Evolutionary conservation across 129 eudicot species (phyloP), one percentile per base, ranked within the genome.

Genomic region (Cynara cardunculus): DNA sequence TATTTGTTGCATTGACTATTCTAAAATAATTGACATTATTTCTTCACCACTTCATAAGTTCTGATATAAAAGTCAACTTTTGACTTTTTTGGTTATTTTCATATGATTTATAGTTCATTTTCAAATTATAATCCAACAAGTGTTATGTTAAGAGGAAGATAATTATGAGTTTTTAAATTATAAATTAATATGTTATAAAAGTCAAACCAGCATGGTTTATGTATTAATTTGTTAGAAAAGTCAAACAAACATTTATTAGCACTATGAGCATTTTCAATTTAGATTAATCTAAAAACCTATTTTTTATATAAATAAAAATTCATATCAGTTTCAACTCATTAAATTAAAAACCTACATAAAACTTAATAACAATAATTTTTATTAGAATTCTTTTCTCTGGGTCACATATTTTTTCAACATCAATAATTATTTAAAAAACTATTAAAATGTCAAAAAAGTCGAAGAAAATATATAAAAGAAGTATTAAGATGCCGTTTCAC

Each of bases 141-240:
- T 12, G 70, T 53, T 31, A 32, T 34, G 69, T 70, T 79, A 14
- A 0, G 31, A 79, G 26, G 32, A 3, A 71, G 71, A 53, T 61
- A 31, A 11, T 41, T 41, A 41, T 11, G 12, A 11, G 10, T 30
- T 2, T 28, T 6, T 66, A 66, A 35, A 68, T 67, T 16, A 68
- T 27, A 5, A 44, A 7, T 28, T 44, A n/a, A 44, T 68, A 28
- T 79, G 24, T 14, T 79, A 10, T 35, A 28, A 49, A 53, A 49
- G 83, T 71, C 83, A 80, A 80, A 26, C 19, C 34, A 30, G 14
- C 61, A 80, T 71, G 62, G 71, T 24, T 31, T 30, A 31, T 53
- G 83, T 67, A 19, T 31, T 53, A 56, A 56, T 71, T 71, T 49
- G 35, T 69, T 28, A 70, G 18, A 53, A 49, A 69, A 56, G 70